These are phyloP conservation scores for Pythium rhizo-oryzae DNA, from an alignment of 352 stramenopile genomes.

Conservation along the genomic window DNA sequence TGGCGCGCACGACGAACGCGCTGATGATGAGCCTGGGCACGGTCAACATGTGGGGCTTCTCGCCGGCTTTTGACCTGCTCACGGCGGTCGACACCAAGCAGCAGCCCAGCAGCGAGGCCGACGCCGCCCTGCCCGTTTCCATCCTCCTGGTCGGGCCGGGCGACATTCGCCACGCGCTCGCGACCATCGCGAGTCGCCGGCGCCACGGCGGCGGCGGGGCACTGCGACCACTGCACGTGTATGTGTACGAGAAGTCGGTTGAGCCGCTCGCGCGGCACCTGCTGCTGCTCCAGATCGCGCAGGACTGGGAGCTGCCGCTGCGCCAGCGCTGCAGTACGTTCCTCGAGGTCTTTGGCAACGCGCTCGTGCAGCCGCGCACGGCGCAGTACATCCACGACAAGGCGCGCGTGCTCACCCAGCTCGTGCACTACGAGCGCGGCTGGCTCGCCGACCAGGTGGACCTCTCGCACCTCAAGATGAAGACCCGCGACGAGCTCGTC, in stretches of 20 bases:
- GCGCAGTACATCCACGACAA: constrained; percentile 82
- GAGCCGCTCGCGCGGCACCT: constrained; percentile 90
- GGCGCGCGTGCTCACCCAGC: constrained; percentile 61
- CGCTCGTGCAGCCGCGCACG: constrained; percentile 88
- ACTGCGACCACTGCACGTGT: constrained; percentile 77
- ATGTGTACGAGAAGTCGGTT: constrained; percentile 84
- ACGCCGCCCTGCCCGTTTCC: constrained; percentile 40
- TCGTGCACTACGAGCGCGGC: constrained; percentile 74
- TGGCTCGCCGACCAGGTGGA: constrained; percentile 73
- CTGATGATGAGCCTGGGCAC: constrained; percentile 81
- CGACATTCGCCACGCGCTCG: constrained; percentile 79
- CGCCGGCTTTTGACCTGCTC: constrained; percentile 67
- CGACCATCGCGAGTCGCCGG: constrained; percentile 49
- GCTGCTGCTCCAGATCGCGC: constrained; percentile 85
- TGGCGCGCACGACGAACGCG: constrained; percentile 57
- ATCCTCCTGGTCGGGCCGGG: constrained; percentile 68
- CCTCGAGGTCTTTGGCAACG: constrained; percentile 95
- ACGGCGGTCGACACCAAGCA: not conserved
- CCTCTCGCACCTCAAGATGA: constrained; percentile 89
- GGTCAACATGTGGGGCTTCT: constrained; percentile 89
- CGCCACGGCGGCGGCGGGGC: constrained; percentile 34
- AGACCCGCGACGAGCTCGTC: constrained; percentile 88
- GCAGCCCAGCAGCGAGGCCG: not conserved
- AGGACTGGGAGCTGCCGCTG: constrained; percentile 89
- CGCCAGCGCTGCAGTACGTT: constrained; percentile 89